Evolutionary conservation across 345 rosid species (phyloP).

Genomic region (Anacardium occidentale): DNA sequence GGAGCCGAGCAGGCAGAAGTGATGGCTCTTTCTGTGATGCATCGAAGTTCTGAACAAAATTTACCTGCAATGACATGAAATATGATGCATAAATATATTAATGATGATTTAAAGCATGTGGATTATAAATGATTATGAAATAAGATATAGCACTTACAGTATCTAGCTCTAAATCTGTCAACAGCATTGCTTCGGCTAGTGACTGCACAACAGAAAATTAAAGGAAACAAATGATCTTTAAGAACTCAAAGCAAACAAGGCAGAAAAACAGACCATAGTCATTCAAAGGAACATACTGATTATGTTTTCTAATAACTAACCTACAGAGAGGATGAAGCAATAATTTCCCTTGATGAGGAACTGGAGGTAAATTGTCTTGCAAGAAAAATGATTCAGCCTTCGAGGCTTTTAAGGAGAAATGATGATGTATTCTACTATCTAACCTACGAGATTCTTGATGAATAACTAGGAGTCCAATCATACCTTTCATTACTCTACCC

Average conservation of each 20-base stretch:
- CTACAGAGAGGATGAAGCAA: no score
- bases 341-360: no score
- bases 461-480: no score
- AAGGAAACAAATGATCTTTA: not conserved
- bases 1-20: slow-evolving; percentile 90
- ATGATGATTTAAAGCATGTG: not conserved
- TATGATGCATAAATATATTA: not conserved
- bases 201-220: slow-evolving; percentile 45
- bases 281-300: not conserved
- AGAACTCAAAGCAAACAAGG: not conserved
- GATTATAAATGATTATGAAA: slow-evolving; percentile 11
- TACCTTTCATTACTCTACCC: no score
- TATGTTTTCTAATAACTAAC: no score
- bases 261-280: not conserved
- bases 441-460: no score
- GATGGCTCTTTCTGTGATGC: slow-evolving; percentile 90
- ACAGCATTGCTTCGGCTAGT: slow-evolving; percentile 75
- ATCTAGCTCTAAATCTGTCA: slow-evolving; percentile 82
- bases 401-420: not conserved
- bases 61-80: slow-evolving; percentile 55
- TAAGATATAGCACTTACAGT: slow-evolving; percentile 51
- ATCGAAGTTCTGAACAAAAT: slow-evolving; percentile 90
- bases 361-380: no score
- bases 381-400: no score
- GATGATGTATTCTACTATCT: no score